Evolutionary conservation across 192 early-diverging fungal species (phyloP).

Genomic region (Backusella morwellensis): DNA sequence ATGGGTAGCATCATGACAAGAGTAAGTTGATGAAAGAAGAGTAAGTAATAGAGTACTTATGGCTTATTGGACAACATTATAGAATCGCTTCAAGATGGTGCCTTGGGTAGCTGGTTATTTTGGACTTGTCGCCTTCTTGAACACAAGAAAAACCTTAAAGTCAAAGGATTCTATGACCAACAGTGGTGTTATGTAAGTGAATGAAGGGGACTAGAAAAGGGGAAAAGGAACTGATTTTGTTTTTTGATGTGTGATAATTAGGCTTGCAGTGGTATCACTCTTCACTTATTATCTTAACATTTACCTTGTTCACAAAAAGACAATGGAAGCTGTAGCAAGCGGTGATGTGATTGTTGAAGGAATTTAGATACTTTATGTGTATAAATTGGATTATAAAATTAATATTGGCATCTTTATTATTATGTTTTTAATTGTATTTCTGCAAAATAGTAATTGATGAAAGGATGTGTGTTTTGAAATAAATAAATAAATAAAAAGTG

Average conservation of each 20-base stretch:
- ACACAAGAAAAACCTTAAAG: constrained; percentile 27
- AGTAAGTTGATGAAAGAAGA: constrained; percentile 19
- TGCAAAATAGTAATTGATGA: not conserved
- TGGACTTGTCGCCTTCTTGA: constrained; percentile 29
- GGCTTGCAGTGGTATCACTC: constrained; percentile 24
- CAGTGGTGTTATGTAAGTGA: constrained; percentile 34
- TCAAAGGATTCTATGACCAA: constrained; percentile 15
- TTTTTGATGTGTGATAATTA: not conserved
- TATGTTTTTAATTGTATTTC: not conserved
- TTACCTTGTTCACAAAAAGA: constrained; percentile 14
- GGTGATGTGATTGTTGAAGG: constrained; percentile 5
- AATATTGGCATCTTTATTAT: not conserved
- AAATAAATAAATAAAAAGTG: not conserved
- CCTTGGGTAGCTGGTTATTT: constrained; percentile 38
- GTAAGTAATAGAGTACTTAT: not conserved
- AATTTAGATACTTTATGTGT: not conserved
- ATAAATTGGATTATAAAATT: constrained; percentile 2
- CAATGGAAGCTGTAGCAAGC: constrained; percentile 4
- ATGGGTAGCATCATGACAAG: constrained; percentile 35
- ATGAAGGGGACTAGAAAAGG: not conserved
- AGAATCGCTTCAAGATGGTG: constrained; percentile 31
- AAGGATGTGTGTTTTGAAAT: not conserved
- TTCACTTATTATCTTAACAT: constrained; percentile 28
- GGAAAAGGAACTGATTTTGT: not conserved
- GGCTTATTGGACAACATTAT: not conserved